A percentile compares a stretch with the other conserved stretches of the same genome.
Evolutionary conservation across 1,139 yeast genomes (phyloP).

Genomic region (Yamadazyma atmosphaerica): DNA sequence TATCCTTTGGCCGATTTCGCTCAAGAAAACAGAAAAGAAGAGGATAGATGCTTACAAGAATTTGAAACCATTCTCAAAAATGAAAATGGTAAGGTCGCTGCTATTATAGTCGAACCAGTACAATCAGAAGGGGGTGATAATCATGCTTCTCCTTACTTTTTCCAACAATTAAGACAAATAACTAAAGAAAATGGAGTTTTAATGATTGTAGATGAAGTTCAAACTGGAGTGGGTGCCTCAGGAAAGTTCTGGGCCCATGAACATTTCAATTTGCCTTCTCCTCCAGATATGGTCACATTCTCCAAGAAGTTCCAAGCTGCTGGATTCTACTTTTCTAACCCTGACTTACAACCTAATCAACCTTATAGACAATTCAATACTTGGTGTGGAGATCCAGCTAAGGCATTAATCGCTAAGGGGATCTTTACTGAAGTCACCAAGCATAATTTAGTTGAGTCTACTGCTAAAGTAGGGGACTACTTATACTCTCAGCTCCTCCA

Average conservation of each 20-base stretch:
- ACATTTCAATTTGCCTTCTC: slow-evolving; percentile 68
- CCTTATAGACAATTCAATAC: slow-evolving; percentile 88
- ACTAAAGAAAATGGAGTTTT: slow-evolving; percentile 67
- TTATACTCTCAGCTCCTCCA: slow-evolving; percentile 52
- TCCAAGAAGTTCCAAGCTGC: slow-evolving; percentile 87
- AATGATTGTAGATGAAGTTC: slow-evolving; percentile 80
- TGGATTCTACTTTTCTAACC: slow-evolving; percentile 75
- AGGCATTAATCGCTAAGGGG: slow-evolving; percentile 69
- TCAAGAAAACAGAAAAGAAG: slow-evolving; percentile 57
- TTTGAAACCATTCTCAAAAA: slow-evolving; percentile 54
- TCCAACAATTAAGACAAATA: slow-evolving; percentile 75
- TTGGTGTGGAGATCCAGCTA: slow-evolving; percentile 89
- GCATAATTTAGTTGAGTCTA: slow-evolving; percentile 55
- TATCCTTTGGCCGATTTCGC: slow-evolving; percentile 61
- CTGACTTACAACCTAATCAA: slow-evolving; percentile 65
- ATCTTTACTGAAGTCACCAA: slow-evolving; percentile 64
- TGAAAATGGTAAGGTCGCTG: slow-evolving; percentile 59
- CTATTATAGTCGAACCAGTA: slow-evolving; percentile 74
- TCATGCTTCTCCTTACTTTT: slow-evolving; percentile 72
- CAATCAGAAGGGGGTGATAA: slow-evolving; percentile 90
- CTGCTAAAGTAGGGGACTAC: slow-evolving; percentile 64
- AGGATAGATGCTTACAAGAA: slow-evolving; percentile 55
- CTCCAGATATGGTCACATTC: slow-evolving; percentile 82
- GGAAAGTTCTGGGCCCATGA: slow-evolving; percentile 88
- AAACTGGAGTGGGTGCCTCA: slow-evolving; percentile 86